These are phyloP conservation scores for Albatrellus ellisii DNA, from an alignment of 768 basidiomycete genomes.

Conservation along the genomic window DNA sequence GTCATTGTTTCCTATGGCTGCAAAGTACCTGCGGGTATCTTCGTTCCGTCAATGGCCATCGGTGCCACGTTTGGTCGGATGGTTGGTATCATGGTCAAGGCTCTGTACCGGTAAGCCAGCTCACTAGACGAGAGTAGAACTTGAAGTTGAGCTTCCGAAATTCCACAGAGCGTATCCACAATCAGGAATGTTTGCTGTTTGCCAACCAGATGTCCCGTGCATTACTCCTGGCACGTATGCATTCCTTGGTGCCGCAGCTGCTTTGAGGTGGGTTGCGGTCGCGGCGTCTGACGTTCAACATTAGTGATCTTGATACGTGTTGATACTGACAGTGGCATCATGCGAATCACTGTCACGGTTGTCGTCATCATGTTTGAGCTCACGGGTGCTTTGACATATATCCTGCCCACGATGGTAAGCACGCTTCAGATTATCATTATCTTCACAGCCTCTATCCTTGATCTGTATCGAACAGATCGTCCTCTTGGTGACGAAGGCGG, in stretches of 20 bases:
- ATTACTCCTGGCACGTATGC: slow-evolving; percentile 99
- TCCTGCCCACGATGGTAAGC: slow-evolving; percentile 91
- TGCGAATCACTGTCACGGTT: slow-evolving; percentile 94
- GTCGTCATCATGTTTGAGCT: slow-evolving; percentile 99
- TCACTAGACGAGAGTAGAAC: not conserved
- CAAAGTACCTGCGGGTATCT: slow-evolving; percentile 96
- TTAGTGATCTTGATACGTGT: not conserved
- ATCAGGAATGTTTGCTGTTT: slow-evolving; percentile 82
- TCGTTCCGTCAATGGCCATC: slow-evolving; percentile 98
- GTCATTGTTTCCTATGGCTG: slow-evolving; percentile 91
- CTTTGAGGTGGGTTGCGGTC: slow-evolving; percentile 56
- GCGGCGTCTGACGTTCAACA: not conserved
- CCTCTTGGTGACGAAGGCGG: slow-evolving; percentile 90
- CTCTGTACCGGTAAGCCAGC: slow-evolving; percentile 57
- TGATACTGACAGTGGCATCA: slow-evolving; percentile 61
- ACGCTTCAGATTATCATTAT: no score
- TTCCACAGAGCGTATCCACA: slow-evolving; percentile 56
- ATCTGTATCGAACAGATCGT: slow-evolving; percentile 57
- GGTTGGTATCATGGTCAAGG: slow-evolving; percentile 94
- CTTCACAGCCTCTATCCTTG: slow-evolving; percentile 9
- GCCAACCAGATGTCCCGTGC: slow-evolving; percentile 85
- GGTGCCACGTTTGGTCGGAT: slow-evolving; percentile 96
- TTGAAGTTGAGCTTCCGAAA: no score
- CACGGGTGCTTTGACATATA: slow-evolving; percentile 94
- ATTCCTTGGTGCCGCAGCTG: slow-evolving; percentile 92